Percentiles rank a stretch among this genome's conserved stretches.
Conservation (phyloP, 2,329 filamentous ascomycete species). For the Trichoderma pleuroti region DNA sequence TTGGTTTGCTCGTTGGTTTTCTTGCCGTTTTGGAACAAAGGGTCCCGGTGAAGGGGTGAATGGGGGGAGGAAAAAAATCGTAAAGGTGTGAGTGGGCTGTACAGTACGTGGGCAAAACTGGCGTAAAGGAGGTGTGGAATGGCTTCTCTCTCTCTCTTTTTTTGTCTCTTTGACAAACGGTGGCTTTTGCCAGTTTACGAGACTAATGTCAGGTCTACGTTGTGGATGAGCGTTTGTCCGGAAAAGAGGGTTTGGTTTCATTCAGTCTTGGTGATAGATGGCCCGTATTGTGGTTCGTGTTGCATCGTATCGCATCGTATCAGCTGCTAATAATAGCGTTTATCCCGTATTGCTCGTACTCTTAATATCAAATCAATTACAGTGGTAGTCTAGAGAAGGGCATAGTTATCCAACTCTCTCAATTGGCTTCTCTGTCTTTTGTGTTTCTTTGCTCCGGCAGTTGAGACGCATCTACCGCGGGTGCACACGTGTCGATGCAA, state of each 20-base stretch:
- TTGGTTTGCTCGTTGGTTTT: neutral
- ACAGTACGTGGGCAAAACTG: slow-evolving; percentile 4
- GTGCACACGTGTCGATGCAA: neutral
- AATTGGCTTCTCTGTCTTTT: neutral
- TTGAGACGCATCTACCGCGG: neutral
- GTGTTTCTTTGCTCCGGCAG: neutral
- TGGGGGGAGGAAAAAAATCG: neutral
- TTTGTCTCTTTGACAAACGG: neutral
- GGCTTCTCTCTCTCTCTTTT: neutral
- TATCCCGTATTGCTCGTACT: neutral
- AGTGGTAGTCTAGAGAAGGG: too few relatives aligned
- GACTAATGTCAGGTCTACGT: neutral
- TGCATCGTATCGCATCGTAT: neutral
- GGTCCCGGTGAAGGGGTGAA: neutral
- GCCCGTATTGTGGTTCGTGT: neutral
- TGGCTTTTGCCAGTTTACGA: slow-evolving; percentile 1
- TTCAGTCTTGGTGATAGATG: neutral
- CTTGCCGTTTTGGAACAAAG: neutral
- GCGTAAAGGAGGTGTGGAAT: neutral
- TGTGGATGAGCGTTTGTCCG: neutral
- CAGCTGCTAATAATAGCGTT: neutral
- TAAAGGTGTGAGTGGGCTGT: slow-evolving; percentile 8
- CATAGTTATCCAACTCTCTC: neutral
- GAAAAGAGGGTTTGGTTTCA: neutral
- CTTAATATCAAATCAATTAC: neutral